Base-by-base conservation (phyloP, 2,329 filamentous ascomycete genomes). In the Aspergillus oerlinghausenensis region DNA sequence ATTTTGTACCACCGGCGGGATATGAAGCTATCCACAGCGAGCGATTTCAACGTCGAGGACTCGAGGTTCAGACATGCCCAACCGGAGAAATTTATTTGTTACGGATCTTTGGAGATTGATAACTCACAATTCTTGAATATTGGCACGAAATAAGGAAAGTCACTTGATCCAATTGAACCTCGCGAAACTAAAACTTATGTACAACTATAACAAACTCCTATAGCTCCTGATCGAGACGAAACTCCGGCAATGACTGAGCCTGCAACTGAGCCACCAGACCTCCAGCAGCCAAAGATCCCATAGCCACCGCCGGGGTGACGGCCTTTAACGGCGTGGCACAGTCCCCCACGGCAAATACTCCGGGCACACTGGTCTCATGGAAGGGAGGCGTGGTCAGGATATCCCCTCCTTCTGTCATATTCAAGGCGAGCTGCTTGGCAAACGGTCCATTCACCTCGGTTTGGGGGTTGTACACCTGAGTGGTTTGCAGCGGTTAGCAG, bases 271-370 rank as follows among this genome's bases (percentile, higher is more conserved):
- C 19, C 1, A 50, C 53, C 17, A 58, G 11, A 26, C 56, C 56
- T 1, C 21, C 50, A 8, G 54, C 54, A 1, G 50, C 54, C 45
- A 56, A 10, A 6, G 54, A 50, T n/a, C 57, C 57, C 9, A 35
- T 49, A 4, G 35, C 21, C 19, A 60, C 51, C 8, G 55, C 47
- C 7, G 25, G 19, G 6, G 35, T 48, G 14, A 52, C 57, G 2
- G 51, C 49, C 54, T 63, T 62, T 3, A 60, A n/a, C n/a, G 54
- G 50, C 6, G 66, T 65, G 3, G 65, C 67, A 55, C 74, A 77
- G 67, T 86, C 83, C 0, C 83, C 83, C 1, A 73, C 80, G 0
- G 81, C 82, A 68, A 81, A 84, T 2, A 81, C 78, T 0, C 83
- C 83, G 2, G 70, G 67, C 0, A 82, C 74, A 54, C 67, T 80